These are phyloP conservation scores for Marasmius sp. DNA, from an alignment of 1,284 basidiomycete genomes.

Conservation along the genomic window DNA sequence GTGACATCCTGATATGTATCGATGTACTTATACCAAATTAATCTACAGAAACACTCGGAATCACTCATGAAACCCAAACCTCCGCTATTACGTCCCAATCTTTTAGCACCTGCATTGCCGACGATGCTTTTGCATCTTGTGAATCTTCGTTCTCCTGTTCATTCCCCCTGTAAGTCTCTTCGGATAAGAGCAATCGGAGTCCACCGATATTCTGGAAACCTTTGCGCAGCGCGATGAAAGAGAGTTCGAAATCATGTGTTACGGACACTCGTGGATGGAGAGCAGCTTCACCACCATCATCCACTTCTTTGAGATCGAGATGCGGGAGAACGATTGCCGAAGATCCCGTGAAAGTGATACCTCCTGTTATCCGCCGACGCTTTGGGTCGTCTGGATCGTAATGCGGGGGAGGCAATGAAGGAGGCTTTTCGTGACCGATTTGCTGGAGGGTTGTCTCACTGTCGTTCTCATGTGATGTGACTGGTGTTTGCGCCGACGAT, in stretches of 20 bases:
- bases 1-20: not conserved
- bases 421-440: slow-evolving; percentile 8
- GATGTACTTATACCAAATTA: not conserved
- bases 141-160: slow-evolving; percentile 23
- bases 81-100: slow-evolving; percentile 72
- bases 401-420: slow-evolving; percentile 45
- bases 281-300: slow-evolving; percentile 22
- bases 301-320: slow-evolving; percentile 33
- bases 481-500: slow-evolving; percentile 27
- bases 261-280: slow-evolving; percentile 30
- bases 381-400: slow-evolving; percentile 38
- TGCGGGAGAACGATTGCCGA: slow-evolving; percentile 50
- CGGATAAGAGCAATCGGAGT: slow-evolving; percentile 58
- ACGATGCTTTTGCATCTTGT: slow-evolving; percentile 17
- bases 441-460: not conserved
- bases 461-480: slow-evolving; percentile 12
- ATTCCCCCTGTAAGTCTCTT: slow-evolving; percentile 45
- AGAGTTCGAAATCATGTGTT: slow-evolving; percentile 58
- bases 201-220: slow-evolving; percentile 67
- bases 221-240: slow-evolving; percentile 50
- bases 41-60: not conserved
- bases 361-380: slow-evolving; percentile 21
- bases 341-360: slow-evolving; percentile 50
- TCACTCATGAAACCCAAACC: slow-evolving; percentile 51
- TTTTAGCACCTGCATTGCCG: slow-evolving; percentile 44